Evolutionary conservation across 345 rosid species (phyloP), one percentile per base, ranked within the genome.

Genomic region (Cochlearia excelsa): DNA sequence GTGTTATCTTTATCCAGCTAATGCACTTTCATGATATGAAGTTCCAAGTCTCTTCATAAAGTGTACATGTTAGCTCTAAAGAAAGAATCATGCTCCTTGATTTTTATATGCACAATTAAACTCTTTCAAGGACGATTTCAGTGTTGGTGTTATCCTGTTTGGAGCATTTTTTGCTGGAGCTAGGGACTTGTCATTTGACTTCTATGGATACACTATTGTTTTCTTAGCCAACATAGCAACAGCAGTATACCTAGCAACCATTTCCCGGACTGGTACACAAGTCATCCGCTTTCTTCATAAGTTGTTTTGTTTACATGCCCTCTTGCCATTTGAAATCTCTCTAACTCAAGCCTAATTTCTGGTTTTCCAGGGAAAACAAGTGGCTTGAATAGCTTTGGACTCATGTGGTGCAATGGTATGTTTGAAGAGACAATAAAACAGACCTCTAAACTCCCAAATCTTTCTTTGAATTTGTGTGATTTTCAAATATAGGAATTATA

Each of bases 391-490:
- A 93, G 97, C 75, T 93, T 93, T 79, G 97, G 97, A 49, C 88
- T 93, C 50, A 93, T 93, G 96, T 93, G 96, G 99, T 85, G 92
- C 82, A 93, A 90, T 73, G 99, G 99, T 90, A 81, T 69, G 52
- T 4, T 0, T 45, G 38, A 59, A 41, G 46, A 30, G 27, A 49
- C 11, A 11, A 3, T 39, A 39, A 41, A 47, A 42, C 54, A 53
- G 7, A 33, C 48, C n/a, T 48, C 23, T 3, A 54, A 48, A 31
- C 28, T 65, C 40, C 10, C 34, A 31, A 46, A 31, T 46, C 28
- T 31, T 30, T 52, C 70, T 58, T 30, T 61, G 31, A 65, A 38
- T 34, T 77, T 72, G 42, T 69, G 64, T 34, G 33, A 38, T 35
- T 63, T 69, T 55, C 60, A 61, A 30, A 51, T 68, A 42, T 61